Conservation (phyloP, 805 yeast species). For the Metschnikowia continentalis region DNA sequence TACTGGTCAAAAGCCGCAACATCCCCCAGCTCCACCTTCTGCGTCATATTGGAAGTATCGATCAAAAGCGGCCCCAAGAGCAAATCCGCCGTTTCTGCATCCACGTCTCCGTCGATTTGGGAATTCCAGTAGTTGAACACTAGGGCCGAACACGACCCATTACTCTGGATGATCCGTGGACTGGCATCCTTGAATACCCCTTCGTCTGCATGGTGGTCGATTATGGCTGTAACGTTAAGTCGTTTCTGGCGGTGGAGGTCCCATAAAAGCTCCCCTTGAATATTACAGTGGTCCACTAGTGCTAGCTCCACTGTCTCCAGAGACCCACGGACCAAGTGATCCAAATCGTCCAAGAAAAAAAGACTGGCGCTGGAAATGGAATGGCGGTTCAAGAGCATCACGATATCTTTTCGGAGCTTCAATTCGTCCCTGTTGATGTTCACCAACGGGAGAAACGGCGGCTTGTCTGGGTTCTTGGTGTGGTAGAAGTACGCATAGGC, state of each 20-base stretch:
- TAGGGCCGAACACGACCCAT: slow-evolving; percentile 79
- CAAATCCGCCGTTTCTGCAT: slow-evolving; percentile 40
- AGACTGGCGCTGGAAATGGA: slow-evolving; percentile 48
- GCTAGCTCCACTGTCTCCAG: slow-evolving; percentile 1
- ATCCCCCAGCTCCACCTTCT: slow-evolving; percentile 63
- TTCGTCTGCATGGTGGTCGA: slow-evolving; percentile 89
- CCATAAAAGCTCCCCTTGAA: slow-evolving; percentile 47
- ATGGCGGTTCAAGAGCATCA: slow-evolving; percentile 44
- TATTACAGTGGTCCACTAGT: slow-evolving; percentile 82
- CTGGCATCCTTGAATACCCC: slow-evolving; percentile 40
- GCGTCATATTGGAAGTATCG: slow-evolving; percentile 69
- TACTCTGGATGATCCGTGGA: slow-evolving; percentile 58
- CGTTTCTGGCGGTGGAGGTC: slow-evolving; percentile 22
- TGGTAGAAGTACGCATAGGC: slow-evolving; percentile 60
- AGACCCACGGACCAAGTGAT: slow-evolving; percentile 36
- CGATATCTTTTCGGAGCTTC: slow-evolving; percentile 65
- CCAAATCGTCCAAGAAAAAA: slow-evolving; percentile 65
- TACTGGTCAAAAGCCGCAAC: slow-evolving; percentile 40
- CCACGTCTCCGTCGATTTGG: slow-evolving; percentile 14
- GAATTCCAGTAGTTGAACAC: slow-evolving; percentile 61
- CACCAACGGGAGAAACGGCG: slow-evolving; percentile 60
- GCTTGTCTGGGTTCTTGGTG: slow-evolving; percentile 23
- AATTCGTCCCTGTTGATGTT: slow-evolving; percentile 70
- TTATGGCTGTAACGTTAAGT: slow-evolving; percentile 49
- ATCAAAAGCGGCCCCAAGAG: slow-evolving; percentile 65